Percentiles rank a stretch among this genome's conserved stretches.
Evolutionary conservation across 1,284 basidiomycete genomes (phyloP).

Genomic region (Ustilago tritici): DNA sequence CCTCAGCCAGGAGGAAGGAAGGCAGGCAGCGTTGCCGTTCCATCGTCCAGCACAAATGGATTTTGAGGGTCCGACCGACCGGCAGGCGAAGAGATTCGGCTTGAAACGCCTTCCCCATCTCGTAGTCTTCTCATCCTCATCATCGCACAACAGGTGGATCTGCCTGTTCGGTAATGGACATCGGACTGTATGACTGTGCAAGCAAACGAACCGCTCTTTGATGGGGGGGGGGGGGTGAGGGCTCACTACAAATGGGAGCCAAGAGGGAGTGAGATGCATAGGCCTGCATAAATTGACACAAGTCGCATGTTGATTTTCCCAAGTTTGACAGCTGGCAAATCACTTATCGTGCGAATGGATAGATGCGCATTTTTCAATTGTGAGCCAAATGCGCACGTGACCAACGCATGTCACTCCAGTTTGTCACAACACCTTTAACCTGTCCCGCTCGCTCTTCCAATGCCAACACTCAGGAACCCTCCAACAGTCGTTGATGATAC

Average conservation of each 20-base stretch:
- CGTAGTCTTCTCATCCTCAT: too few relatives aligned
- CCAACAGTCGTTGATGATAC: too few relatives aligned
- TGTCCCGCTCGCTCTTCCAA: too few relatives aligned
- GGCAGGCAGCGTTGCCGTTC: neutral
- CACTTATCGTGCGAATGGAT: too few relatives aligned
- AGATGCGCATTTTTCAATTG: too few relatives aligned
- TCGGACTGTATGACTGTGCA: neutral
- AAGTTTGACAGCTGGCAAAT: conserved; percentile 18
- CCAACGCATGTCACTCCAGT: too few relatives aligned
- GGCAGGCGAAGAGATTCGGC: neutral
- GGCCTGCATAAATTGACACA: neutral
- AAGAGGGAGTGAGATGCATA: neutral
- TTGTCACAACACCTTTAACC: too few relatives aligned
- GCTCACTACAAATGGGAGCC: neutral
- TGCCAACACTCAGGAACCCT: too few relatives aligned
- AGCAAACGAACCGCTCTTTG: too few relatives aligned
- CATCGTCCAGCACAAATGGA: neutral
- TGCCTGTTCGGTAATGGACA: neutral
- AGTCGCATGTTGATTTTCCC: conserved; percentile 8
- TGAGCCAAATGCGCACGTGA: too few relatives aligned
- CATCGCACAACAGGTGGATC: neutral
- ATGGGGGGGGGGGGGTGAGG: too few relatives aligned
- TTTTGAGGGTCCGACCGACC: neutral
- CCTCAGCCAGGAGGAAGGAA: neutral
- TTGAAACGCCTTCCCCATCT: neutral